A percentile compares a stretch with the other conserved stretches of the same genome.
Evolutionary conservation across 2,329 filamentous ascomycete species (phyloP).

Genomic region (Hortaea werneckii): DNA sequence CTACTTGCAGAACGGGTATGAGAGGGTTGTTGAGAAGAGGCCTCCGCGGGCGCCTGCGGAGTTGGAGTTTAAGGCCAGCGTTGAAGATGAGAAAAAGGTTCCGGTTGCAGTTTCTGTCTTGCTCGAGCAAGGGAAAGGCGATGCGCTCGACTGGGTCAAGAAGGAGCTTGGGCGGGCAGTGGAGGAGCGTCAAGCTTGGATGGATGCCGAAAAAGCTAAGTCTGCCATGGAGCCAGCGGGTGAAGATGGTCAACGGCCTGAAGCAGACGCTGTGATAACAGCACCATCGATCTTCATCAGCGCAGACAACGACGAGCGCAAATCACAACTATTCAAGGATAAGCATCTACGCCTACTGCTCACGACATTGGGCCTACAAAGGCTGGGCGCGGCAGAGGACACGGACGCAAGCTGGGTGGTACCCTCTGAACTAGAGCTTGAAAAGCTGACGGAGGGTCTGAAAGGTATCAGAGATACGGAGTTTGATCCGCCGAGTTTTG

Average conservation of each 20-base stretch:
- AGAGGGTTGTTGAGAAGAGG: conserved; percentile 61
- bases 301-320: conserved; percentile 55
- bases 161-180: conserved; percentile 57
- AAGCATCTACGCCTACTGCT: conserved; percentile 77
- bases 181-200: conserved; percentile 67
- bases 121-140: conserved; percentile 66
- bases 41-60: conserved; percentile 64
- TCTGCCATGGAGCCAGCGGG: conserved; percentile 8
- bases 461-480: conserved; percentile 67
- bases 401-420: conserved; percentile 70
- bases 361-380: conserved; percentile 61
- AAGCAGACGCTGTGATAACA: conserved; percentile 19
- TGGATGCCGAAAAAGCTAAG: conserved; percentile 53
- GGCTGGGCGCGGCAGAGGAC: conserved; percentile 57
- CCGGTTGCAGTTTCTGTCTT: conserved; percentile 70
- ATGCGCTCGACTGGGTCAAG: conserved; percentile 75
- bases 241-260: conserved; percentile 20
- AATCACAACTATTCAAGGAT: conserved; percentile 77
- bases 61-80: conserved; percentile 66
- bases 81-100: conserved; percentile 56
- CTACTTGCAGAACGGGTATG: conserved; percentile 83
- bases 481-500: conserved; percentile 66
- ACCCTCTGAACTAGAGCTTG: conserved; percentile 53
- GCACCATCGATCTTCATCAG: conserved; percentile 47
- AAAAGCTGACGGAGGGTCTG: conserved; percentile 57